Base-by-base conservation (phyloP, 1,284 basidiomycete species). In the Hypsizygus ulmarius region DNA sequence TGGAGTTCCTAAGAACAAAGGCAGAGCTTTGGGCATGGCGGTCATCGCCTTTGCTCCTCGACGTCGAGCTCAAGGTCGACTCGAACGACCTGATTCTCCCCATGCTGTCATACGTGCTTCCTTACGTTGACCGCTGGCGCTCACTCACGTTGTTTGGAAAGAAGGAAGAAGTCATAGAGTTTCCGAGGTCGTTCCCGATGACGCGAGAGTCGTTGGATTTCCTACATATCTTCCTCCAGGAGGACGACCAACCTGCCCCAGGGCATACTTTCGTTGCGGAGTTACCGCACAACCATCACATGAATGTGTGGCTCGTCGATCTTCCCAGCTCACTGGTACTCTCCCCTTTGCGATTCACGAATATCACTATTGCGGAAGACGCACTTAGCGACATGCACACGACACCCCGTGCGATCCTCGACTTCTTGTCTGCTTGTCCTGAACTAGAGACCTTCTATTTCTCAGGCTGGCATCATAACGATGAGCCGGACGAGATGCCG, bases 31-130 rank as follows among this genome's bases (percentile, higher is more conserved):
- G 81, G 82, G 65, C 77, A 21, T 56, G 64, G 43, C 74, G 70
- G 35, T 82, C 82, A 2, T 54, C 62, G 7, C 75, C 77, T 0
- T 70, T 85, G 18, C 70, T 70, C 0, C 75, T 86, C 54, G 71
- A 77, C 55, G 69, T 88, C 33, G 68, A 77, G 33, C 59, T 85
- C 48, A 64, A 77, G 21, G 63, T 81, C n/a, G 48, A 65, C 11
- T 69, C 77, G 46, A 60, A 70, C 15, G 77, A 84, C 53, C 68
- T 67, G 47, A 67, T 87, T 30, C 70, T 87, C 3, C 74, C 83
- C 8, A 69, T 87, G 50, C 66, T 87, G 25, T 81, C 82, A 0
- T 82, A 81, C 7, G 68, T 85, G 34, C 64, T 87, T 1, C 68
- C 73, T 9, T 65, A 72, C 28, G 58, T 85, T 33, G 59, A 67